phyloP scores from a whole-genome alignment of 768 basidiomycete genomes.

The Hericium alpestre region DNA sequence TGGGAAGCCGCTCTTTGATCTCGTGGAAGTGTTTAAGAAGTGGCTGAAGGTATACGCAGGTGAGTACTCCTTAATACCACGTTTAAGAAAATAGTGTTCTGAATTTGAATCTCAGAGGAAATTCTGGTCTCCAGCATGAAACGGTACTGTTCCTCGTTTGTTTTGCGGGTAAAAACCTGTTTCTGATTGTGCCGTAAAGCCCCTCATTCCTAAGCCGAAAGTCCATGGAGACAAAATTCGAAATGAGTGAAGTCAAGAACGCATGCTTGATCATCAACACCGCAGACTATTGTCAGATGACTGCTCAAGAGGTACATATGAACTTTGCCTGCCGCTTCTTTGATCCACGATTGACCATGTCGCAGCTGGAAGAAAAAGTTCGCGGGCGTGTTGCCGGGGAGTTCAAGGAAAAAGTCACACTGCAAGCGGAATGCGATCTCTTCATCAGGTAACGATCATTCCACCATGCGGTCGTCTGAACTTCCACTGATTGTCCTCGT shows the following conservation, averaged over 20 bases:
- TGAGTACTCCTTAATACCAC: slow-evolving; percentile 21
- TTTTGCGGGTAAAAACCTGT: too few species aligned
- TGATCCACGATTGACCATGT: neutral
- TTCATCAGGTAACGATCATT: slow-evolving; percentile 65
- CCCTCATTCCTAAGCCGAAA: slow-evolving; percentile 38
- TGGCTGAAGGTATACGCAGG: slow-evolving; percentile 93
- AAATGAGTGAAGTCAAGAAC: slow-evolving; percentile 64
- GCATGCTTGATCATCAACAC: slow-evolving; percentile 91
- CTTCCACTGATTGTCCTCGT: neutral
- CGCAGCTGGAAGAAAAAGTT: slow-evolving; percentile 85
- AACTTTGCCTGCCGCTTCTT: neutral
- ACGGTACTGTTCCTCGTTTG: slow-evolving; percentile 30
- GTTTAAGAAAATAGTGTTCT: slow-evolving; percentile 2
- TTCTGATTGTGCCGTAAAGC: slow-evolving; percentile 18
- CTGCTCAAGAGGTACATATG: slow-evolving; percentile 64
- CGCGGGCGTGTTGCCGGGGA: slow-evolving; percentile 69
- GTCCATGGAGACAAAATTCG: slow-evolving; percentile 74
- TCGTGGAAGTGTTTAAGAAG: slow-evolving; percentile 78
- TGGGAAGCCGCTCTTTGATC: slow-evolving; percentile 71
- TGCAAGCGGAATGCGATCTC: slow-evolving; percentile 78
- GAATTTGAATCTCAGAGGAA: slow-evolving; percentile 54
- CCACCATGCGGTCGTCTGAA: neutral
- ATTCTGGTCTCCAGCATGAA: slow-evolving; percentile 69
- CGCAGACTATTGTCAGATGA: slow-evolving; percentile 92
- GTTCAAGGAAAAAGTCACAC: slow-evolving; percentile 67